Conservation (phyloP, 768 basidiomycete species). For the Tricholoma furcatifolium region DNA sequence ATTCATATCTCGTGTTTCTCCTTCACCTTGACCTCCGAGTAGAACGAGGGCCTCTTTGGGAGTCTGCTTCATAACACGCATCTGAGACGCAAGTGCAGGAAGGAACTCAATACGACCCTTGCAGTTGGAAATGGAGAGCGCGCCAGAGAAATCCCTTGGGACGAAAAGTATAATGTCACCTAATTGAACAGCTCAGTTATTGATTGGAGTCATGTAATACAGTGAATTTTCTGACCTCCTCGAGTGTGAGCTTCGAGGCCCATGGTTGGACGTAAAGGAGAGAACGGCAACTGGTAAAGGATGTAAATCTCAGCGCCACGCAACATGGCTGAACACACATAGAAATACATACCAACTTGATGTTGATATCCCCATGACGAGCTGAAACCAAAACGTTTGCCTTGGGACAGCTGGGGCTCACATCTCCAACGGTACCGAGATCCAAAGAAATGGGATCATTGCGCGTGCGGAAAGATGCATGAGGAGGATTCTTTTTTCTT, state of each 20-base stretch:
- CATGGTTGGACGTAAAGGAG: conserved; percentile 32
- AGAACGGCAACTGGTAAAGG: conserved; percentile 31
- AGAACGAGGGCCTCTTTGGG: conserved; percentile 38
- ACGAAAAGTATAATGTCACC: conserved; percentile 26
- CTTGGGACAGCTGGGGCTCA: conserved; percentile 22
- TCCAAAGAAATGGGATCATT: conserved; percentile 37
- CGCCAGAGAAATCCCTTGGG: conserved; percentile 27
- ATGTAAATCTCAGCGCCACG: background rate
- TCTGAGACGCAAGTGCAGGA: conserved; percentile 25
- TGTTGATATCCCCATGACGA: conserved; percentile 35
- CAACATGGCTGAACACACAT: background rate
- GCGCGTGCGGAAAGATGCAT: conserved; percentile 43
- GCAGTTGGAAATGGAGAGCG: conserved; percentile 25
- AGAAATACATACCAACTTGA: conserved; percentile 34
- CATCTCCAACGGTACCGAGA: conserved; percentile 36
- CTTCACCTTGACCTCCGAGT: conserved; percentile 25
- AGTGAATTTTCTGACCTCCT: conserved; percentile 24
- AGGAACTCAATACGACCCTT: conserved; percentile 25
- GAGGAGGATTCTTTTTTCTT: conserved; percentile 27
- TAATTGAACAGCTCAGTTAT: conserved; percentile 1
- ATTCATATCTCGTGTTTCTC: conserved; percentile 26
- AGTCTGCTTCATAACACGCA: conserved; percentile 25
- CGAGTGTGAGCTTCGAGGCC: conserved; percentile 35
- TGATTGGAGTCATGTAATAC: background rate
- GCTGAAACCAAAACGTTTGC: conserved; percentile 37